Evolutionary conservation across 805 yeast species (phyloP), one percentile per base, ranked within the genome.

Genomic region (Pichia cephalocereana): DNA sequence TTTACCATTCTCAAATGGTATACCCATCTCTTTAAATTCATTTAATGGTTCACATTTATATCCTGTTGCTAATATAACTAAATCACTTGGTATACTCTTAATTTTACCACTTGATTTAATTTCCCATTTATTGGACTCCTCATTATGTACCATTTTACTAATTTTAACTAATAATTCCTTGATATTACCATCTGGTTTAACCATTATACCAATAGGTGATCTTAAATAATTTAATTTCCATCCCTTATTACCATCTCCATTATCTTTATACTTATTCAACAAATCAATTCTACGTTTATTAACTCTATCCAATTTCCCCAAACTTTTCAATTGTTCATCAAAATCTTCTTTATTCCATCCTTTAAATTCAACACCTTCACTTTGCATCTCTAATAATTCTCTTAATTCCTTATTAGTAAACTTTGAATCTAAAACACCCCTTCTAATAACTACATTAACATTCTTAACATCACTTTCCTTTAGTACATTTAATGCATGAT

Each of bases 371-470:
- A 71, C 70, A 0, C 80, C 32, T 30, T 30, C 32, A 30, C 8
- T 80, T 38, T 68, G 67, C 47, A 88, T 64, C 46, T 81, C 84
- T 59, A 90, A 69, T 37, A 91, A 67, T 60, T 93, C 98, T 60
- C 97, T 74, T 26, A 91, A 73, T 64, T 93, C 99, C 61, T 89
- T 91, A 55, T 86, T 91, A 4, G 97, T 84, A 63, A 90, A 93
- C 27, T 96, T 93, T 41, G 93, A 80, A 55, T 89, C 90, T 41
- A 82, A 63, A 23, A 88, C 70, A 3, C 96, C 97, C 60, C 97
- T 74, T 56, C 99, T 76, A 2, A 90, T 99, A 43, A 86, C 82
- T 19, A 93, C 76, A 43, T 76, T 75, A 15, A 93, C 86, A 7
- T 72, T 70, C 51, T 76, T 67, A n/a, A 93, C 81, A 0, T 64